Conservation (phyloP, 1,139 yeast species). For the Magnusiomyces magnusii region DNA sequence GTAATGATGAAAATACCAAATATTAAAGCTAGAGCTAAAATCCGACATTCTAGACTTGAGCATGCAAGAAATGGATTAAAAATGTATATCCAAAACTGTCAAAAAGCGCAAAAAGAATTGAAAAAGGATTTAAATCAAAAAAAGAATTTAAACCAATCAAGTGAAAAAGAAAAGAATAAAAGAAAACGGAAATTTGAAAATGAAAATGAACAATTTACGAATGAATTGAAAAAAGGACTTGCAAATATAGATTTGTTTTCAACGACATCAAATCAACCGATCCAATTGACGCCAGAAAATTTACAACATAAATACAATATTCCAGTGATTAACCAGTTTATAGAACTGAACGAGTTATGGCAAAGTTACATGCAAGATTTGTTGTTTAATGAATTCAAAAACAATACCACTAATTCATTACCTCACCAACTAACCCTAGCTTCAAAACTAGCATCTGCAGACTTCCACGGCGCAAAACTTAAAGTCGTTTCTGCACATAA, state of each 20-base stretch:
- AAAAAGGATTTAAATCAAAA: not conserved
- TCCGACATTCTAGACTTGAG: conserved; percentile 11
- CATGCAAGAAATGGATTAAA: conserved; percentile 43
- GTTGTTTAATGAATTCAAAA: conserved; percentile 26
- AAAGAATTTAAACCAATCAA: no score
- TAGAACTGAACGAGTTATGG: conserved; percentile 54
- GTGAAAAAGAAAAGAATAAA: not conserved
- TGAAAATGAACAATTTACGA: no score
- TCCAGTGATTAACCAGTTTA: conserved; percentile 35
- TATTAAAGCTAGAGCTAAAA: conserved; percentile 8
- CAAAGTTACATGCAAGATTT: conserved; percentile 49
- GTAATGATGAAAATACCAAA: not conserved
- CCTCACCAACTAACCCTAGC: conserved; percentile 18
- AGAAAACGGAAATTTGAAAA: not conserved
- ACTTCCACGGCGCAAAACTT: conserved; percentile 69
- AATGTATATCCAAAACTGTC: conserved; percentile 36
- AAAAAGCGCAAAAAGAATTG: conserved; percentile 36
- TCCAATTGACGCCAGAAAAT: not conserved
- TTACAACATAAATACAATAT: not conserved
- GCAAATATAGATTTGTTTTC: not conserved
- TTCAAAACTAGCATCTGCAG: conserved; percentile 63
- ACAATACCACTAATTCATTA: conserved; percentile 15
- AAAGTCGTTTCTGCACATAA: conserved; percentile 54
- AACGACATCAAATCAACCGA: not conserved
- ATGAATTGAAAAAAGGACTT: not conserved